These are phyloP conservation scores for Lumnitzera racemosa DNA, from an alignment of 345 rosid species.

Conservation along the genomic window DNA sequence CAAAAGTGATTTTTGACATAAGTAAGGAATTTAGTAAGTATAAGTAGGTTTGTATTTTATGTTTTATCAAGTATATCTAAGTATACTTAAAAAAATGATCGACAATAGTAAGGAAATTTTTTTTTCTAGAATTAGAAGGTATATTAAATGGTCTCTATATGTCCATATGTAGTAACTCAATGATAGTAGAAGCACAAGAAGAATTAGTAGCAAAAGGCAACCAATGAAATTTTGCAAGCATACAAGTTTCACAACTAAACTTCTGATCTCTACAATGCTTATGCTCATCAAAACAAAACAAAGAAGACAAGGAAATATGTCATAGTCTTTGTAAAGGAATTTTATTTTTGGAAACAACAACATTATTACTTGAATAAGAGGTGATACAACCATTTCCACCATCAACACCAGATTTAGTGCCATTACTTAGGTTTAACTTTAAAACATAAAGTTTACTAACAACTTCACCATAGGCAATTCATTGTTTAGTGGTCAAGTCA, in stretches of 20 bases:
- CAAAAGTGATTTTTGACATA: not conserved
- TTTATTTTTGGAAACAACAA: too few relatives aligned
- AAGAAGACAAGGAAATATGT: too few relatives aligned
- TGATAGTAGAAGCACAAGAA: not conserved
- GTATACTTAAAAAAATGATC: not conserved
- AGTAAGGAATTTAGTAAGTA: not conserved
- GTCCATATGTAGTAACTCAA: not conserved
- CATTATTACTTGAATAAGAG: too few relatives aligned
- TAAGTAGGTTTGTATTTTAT: not conserved
- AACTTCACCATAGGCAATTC: too few relatives aligned
- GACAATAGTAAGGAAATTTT: not conserved
- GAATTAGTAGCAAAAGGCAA: not conserved
- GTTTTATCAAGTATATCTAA: not conserved
- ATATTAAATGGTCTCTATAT: not conserved
- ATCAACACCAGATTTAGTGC: too few relatives aligned
- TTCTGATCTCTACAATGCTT: too few relatives aligned
- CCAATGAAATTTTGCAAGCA: not conserved
- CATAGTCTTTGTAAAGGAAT: too few relatives aligned
- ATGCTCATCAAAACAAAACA: not conserved
- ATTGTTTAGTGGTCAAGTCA: not conserved
- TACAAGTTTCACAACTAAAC: not conserved
- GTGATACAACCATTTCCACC: too few relatives aligned
- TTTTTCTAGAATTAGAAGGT: not conserved
- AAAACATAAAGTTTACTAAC: too few relatives aligned
- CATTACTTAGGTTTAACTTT: too few relatives aligned